These are phyloP conservation scores for Chytridiales sp. DNA, from an alignment of 371 early-diverging fungal species.

Conservation along the genomic window DNA sequence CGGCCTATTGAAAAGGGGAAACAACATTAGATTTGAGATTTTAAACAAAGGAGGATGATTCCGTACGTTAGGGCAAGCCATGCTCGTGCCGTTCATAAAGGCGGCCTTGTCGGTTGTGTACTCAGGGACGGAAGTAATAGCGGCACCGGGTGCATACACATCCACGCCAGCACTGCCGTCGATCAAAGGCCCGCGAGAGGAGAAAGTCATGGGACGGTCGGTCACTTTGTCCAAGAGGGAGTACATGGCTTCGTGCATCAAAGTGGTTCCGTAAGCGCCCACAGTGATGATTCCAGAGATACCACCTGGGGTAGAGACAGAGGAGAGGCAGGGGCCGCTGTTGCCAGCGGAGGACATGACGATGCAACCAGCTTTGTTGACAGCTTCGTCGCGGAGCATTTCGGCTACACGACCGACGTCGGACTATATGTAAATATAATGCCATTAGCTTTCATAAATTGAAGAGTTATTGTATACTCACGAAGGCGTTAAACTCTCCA, in stretches of 20 bases:
- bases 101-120: conserved; percentile 74
- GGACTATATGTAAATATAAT: conserved; percentile 6
- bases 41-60: neutral
- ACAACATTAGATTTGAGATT: neutral
- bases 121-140: conserved; percentile 78
- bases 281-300: conserved; percentile 79
- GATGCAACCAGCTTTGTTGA: conserved; percentile 78
- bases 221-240: conserved; percentile 70
- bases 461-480: conserved; percentile 42
- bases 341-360: conserved; percentile 92
- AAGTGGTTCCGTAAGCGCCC: conserved; percentile 85
- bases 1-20: neutral
- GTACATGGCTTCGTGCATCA: conserved; percentile 88
- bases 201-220: conserved; percentile 87
- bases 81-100: conserved; percentile 86
- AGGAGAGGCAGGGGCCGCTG: conserved; percentile 84
- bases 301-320: conserved; percentile 65
- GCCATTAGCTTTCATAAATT: no score
- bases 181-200: conserved; percentile 81
- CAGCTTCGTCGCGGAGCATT: conserved; percentile 74
- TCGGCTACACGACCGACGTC: conserved; percentile 78
- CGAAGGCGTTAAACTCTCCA: conserved; percentile 76
- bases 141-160: conserved; percentile 90
- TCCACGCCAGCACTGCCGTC: conserved; percentile 73
- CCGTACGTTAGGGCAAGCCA: conserved; percentile 81